Evolutionary conservation across 2,329 filamentous ascomycete genomes (phyloP).

Genomic region (Aspergillus persii): DNA sequence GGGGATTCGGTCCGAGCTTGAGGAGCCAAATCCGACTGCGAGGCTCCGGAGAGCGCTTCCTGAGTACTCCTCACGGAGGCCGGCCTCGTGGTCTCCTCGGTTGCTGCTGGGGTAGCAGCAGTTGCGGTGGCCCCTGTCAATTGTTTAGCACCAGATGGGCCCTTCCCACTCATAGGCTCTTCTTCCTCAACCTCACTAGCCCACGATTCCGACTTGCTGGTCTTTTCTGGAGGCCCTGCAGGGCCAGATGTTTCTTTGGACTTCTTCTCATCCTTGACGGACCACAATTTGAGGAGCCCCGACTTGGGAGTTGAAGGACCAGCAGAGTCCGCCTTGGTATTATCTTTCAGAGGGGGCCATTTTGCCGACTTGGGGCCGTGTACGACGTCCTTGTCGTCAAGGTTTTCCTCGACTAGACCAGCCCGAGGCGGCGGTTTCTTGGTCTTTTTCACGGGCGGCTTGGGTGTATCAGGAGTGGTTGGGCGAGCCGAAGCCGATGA

Average conservation of each 20-base stretch:
- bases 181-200: neutral
- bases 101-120: neutral
- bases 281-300: neutral
- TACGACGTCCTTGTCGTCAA: no score
- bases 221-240: no score
- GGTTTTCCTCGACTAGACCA: no score
- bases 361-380: neutral
- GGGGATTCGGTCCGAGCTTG: neutral
- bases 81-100: no score
- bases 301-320: neutral
- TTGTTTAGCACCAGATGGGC: no score
- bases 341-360: neutral
- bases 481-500: no score
- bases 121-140: neutral
- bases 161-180: neutral
- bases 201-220: neutral
- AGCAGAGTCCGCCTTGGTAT: neutral
- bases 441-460: no score
- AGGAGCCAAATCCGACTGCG: neutral
- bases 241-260: neutral
- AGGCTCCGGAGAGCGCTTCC: neutral
- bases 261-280: neutral
- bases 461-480: no score
- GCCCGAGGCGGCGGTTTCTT: no score
- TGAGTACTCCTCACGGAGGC: no score